Conservation (phyloP, 2,329 filamentous ascomycete genomes). For the Dothideomycetes sp. region DNA sequence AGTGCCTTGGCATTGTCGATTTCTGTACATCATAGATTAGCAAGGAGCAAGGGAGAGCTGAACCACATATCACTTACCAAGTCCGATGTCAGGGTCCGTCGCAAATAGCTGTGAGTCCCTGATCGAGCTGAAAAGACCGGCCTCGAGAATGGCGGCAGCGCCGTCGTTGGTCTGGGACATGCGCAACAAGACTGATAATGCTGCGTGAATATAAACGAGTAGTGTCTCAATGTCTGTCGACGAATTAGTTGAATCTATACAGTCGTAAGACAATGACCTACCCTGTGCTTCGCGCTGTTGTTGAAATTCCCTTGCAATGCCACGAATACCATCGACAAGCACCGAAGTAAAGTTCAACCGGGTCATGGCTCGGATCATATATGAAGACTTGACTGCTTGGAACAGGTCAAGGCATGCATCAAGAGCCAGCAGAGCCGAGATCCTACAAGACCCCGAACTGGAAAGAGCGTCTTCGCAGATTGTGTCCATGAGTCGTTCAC, state of each 20-base stretch:
- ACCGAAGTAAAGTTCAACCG: conserved; percentile 86
- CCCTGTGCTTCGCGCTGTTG: conserved; percentile 25
- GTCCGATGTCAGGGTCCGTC: conserved; percentile 84
- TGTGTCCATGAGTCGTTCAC: conserved; percentile 72
- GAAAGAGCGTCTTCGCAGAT: conserved; percentile 90
- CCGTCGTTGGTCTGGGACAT: conserved; percentile 78
- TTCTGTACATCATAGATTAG: conserved; percentile 38
- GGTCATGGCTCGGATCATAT: conserved; percentile 70
- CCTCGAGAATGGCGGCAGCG: conserved; percentile 77
- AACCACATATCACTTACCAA: conserved; percentile 39
- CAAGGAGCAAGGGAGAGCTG: neutral
- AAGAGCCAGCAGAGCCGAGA: conserved; percentile 78
- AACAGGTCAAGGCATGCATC: conserved; percentile 67
- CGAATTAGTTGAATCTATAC: conserved; percentile 2
- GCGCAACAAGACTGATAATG: conserved; percentile 72
- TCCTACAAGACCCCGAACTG: conserved; percentile 70
- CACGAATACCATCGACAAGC: conserved; percentile 76
- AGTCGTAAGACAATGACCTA: conserved; percentile 11
- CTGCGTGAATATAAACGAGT: conserved; percentile 58
- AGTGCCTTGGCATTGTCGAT: conserved; percentile 61
- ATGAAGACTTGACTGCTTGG: conserved; percentile 56
- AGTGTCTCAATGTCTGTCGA: conserved; percentile 44
- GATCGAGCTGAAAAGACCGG: conserved; percentile 74
- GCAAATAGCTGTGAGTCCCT: conserved; percentile 77
- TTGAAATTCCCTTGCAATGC: conserved; percentile 58